phyloP scores from a whole-genome alignment of 495 filamentous ascomycete genomes.

The Trichoderma erinaceum region DNA sequence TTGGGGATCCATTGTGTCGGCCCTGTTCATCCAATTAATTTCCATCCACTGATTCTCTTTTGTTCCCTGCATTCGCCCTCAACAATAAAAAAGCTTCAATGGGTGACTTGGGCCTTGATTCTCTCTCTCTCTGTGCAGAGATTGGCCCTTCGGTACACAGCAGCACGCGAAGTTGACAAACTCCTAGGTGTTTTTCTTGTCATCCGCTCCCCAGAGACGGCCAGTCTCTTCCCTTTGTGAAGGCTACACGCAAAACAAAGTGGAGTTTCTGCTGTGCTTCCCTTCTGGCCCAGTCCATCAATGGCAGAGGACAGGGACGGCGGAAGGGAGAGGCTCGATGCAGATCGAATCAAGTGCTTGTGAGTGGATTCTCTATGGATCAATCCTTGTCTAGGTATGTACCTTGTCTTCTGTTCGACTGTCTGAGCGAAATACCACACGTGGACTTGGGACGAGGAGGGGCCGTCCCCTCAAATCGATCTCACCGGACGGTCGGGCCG shows the following conservation, averaged over 20 bases:
- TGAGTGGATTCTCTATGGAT: neutral
- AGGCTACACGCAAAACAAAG: too few relatives aligned
- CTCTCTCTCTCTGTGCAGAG: neutral
- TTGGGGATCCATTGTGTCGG: neutral
- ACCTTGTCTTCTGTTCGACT: neutral
- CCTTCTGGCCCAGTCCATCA: neutral
- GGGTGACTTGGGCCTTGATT: neutral
- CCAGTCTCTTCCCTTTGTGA: neutral
- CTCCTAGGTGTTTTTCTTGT: neutral
- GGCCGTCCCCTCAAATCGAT: neutral
- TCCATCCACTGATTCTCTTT: neutral
- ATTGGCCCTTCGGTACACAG: constrained; percentile 5
- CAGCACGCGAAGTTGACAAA: constrained; percentile 1
- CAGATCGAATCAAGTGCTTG: neutral
- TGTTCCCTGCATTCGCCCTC: neutral
- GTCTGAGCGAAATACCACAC: neutral
- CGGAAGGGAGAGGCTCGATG: neutral
- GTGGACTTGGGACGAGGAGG: neutral
- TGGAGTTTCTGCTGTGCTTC: too few relatives aligned
- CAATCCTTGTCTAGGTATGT: neutral
- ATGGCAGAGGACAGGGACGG: neutral
- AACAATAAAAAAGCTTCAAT: neutral
- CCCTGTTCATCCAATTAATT: constrained; percentile 5
- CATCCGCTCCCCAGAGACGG: neutral
- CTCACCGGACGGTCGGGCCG: neutral